A percentile compares a stretch with the other conserved stretches of the same genome.
Evolutionary conservation across 2,329 filamentous ascomycete species (phyloP).

Genomic region (Nothomitra cinnamomea): DNA sequence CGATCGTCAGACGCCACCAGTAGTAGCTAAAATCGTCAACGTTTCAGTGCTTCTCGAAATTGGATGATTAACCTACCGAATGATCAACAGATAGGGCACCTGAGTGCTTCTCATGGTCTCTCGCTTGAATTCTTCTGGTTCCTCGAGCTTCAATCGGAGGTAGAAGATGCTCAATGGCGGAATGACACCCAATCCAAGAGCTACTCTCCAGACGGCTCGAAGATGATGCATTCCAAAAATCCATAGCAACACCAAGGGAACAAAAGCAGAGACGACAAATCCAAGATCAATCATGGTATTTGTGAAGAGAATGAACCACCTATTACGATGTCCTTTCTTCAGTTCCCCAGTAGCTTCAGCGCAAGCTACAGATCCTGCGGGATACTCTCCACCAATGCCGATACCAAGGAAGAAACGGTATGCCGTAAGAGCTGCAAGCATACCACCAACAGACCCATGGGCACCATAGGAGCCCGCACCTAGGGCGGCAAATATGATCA

Average conservation of each 20-base stretch:
- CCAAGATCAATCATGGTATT: constrained; percentile 77
- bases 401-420: constrained; percentile 72
- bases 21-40: constrained; percentile 46
- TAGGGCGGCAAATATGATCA: constrained; percentile 72
- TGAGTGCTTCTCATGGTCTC: constrained; percentile 45
- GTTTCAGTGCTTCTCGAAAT: constrained; percentile 14
- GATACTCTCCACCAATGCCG: constrained; percentile 69
- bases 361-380: constrained; percentile 66
- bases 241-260: constrained; percentile 49
- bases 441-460: constrained; percentile 46
- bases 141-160: constrained; percentile 54
- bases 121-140: constrained; percentile 60
- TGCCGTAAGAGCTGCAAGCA: constrained; percentile 64
- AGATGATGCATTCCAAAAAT: constrained; percentile 45
- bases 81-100: constrained; percentile 32
- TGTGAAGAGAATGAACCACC: constrained; percentile 83
- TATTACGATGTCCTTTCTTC: constrained; percentile 63
- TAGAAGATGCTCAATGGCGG: constrained; percentile 57
- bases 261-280: constrained; percentile 65
- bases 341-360: constrained; percentile 75
- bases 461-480: constrained; percentile 61
- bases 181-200: constrained; percentile 61
- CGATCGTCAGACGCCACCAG: constrained; percentile 51
- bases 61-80: constrained; percentile 23
- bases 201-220: constrained; percentile 65